Evolutionary conservation across 1,284 basidiomycete species (phyloP).

Genomic region (Volvariella volvacea): DNA sequence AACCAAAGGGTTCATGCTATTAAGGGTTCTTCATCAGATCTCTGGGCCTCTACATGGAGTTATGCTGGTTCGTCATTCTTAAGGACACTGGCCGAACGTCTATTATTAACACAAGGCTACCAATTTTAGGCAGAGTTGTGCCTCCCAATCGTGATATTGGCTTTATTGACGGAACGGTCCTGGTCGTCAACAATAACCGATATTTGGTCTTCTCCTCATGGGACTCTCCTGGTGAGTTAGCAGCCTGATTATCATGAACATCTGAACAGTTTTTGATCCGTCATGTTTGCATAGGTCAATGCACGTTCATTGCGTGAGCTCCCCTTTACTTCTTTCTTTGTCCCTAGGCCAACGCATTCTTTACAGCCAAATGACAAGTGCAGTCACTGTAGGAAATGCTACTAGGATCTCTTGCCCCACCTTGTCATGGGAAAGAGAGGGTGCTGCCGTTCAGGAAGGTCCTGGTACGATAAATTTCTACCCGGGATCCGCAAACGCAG

Average conservation of each 20-base stretch:
- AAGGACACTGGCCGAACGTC: background rate
- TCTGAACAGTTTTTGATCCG: background rate
- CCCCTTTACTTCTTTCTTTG: background rate
- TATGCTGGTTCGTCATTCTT: slow-evolving; percentile 19
- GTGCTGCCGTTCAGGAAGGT: slow-evolving; percentile 29
- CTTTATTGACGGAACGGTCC: slow-evolving; percentile 28
- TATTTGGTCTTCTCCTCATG: slow-evolving; percentile 31
- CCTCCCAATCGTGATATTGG: slow-evolving; percentile 29
- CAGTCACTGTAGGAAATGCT: slow-evolving; percentile 27
- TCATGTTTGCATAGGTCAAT: slow-evolving; percentile 22
- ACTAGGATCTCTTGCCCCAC: slow-evolving; percentile 28
- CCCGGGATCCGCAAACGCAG: background rate
- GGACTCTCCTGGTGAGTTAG: slow-evolving; percentile 21
- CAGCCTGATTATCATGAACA: no score
- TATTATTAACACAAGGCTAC: background rate
- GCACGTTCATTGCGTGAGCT: slow-evolving; percentile 25
- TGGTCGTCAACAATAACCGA: slow-evolving; percentile 17
- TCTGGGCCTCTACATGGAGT: slow-evolving; percentile 28
- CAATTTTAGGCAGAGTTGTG: slow-evolving; percentile 18
- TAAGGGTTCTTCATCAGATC: slow-evolving; percentile 25
- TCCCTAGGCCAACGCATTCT: background rate
- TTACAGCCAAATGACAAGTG: slow-evolving; percentile 23
- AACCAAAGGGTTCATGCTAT: slow-evolving; percentile 28
- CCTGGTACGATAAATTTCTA: slow-evolving; percentile 12
- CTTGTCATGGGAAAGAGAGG: slow-evolving; percentile 26